Base-by-base conservation (phyloP, 2,329 filamentous ascomycete species). In the Leptoxyphium fumago region DNA sequence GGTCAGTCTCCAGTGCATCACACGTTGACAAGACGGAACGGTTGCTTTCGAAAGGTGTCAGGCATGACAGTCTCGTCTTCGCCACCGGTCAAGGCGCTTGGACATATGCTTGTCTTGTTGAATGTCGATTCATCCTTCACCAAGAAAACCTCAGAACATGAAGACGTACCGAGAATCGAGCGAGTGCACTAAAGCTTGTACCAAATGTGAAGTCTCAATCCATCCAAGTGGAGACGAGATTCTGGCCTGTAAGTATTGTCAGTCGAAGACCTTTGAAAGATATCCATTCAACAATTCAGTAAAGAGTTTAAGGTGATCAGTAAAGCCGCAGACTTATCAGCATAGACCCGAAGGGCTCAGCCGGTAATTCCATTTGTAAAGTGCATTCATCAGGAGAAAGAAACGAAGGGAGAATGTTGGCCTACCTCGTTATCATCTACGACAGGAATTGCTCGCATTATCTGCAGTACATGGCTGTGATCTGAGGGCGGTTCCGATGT, bases 281-380 rank as follows among this genome's bases (percentile, higher is more conserved):
- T 26, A 4, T 26, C 7, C 21, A 7, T 26, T 26, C 26, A 5
- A n/a, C 15, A 29, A 17, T 17, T 36, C 14, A 43, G 43, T 43
- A 28, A n/a, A n/a, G 14, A 11, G 29, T 13, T 30, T 42, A 45
- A 42, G 40, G 32, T 42, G 36, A 43, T 47, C 45, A 47, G 45
- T 34, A 32, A 43, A 47, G 47, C 45, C 45, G 32, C 32, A 36
- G 80, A 78, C 65, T 72, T 87, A 73, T 85, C 84, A 71, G 83
- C 84, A 84, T 75, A 63, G 71, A 70, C 69, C 64, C 68, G 61
- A 51, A 68, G 70, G 70, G 73, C 75, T 93, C 83, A 78, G 85
- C 79, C 85, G 85, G 85, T 93, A 93, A 93, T 81, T 50, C 48
- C 48, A 49, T 45, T 91, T 69, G 73, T 74, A 82, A 81, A 85